These are phyloP conservation scores for Macadamia integrifolia DNA, from an alignment of 164 flowering plant genomes.

Conservation along the genomic window DNA sequence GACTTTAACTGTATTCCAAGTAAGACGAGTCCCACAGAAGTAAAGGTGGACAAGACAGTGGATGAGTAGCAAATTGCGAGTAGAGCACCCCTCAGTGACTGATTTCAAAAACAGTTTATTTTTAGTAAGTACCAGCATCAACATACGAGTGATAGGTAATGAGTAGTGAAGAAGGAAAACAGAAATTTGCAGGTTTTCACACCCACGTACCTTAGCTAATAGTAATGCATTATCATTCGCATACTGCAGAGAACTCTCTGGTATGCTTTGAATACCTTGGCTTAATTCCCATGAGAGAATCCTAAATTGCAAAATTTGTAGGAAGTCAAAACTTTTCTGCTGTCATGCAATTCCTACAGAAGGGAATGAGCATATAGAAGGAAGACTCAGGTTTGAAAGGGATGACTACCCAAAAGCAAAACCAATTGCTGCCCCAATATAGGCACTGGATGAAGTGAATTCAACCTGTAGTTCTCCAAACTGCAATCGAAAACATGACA, in stretches of 20 bases:
- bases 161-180: not conserved
- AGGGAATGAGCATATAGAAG: not conserved
- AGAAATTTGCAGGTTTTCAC: not conserved
- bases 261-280: slow-evolving; percentile 73
- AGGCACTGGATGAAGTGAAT: slow-evolving; percentile 63
- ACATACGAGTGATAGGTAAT: not conserved
- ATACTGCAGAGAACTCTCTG: slow-evolving; percentile 79
- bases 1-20: slow-evolving; percentile 61
- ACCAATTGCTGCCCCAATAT: slow-evolving; percentile 74
- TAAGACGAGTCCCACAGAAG: slow-evolving; percentile 60
- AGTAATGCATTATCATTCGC: slow-evolving; percentile 88
- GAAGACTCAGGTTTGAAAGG: slow-evolving; percentile 2
- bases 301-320: slow-evolving; percentile 30
- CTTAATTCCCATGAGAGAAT: slow-evolving; percentile 70
- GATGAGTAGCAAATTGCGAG: slow-evolving; percentile 62
- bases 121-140: not conserved
- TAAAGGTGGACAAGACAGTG: slow-evolving; percentile 45
- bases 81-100: slow-evolving; percentile 80
- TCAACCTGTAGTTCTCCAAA: slow-evolving; percentile 92
- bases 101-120: slow-evolving; percentile 23
- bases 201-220: slow-evolving; percentile 60
- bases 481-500: slow-evolving; percentile 35
- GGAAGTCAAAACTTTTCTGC: not conserved
- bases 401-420: slow-evolving; percentile 61
- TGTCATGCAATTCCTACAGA: not conserved